Conservation (phyloP, 345 rosid genomes). For the Capsella bursapastoris region DNA sequence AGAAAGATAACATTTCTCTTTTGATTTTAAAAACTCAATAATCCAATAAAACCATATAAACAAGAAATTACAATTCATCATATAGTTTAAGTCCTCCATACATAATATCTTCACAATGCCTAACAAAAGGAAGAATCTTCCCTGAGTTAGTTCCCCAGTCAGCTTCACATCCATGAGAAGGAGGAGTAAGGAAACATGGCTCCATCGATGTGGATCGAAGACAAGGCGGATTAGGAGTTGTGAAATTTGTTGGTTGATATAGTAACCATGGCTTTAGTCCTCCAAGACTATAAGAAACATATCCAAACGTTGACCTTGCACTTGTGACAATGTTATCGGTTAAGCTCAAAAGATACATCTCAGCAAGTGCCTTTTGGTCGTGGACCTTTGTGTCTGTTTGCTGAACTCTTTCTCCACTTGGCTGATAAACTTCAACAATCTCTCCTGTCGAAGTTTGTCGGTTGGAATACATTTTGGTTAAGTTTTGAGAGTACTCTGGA, state of each 20-base stretch:
- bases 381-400: slow-evolving; percentile 39
- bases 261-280: slow-evolving; percentile 51
- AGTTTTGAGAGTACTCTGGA: slow-evolving; percentile 38
- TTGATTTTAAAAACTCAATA: neutral
- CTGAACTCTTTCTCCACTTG: slow-evolving; percentile 51
- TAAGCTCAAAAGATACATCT: slow-evolving; percentile 50
- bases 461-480: slow-evolving; percentile 35
- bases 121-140: slow-evolving; percentile 42
- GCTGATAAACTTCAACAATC: slow-evolving; percentile 43
- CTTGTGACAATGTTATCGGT: slow-evolving; percentile 48
- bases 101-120: slow-evolving; percentile 47
- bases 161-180: slow-evolving; percentile 46
- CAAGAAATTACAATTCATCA: slow-evolving; percentile 27
- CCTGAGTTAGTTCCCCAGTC: slow-evolving; percentile 38
- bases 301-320: slow-evolving; percentile 50
- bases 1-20: slow-evolving; percentile 1
- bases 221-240: slow-evolving; percentile 50
- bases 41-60: neutral
- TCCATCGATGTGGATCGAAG: slow-evolving; percentile 44
- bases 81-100: slow-evolving; percentile 47
- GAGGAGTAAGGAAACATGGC: slow-evolving; percentile 55
- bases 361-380: slow-evolving; percentile 50
- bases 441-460: slow-evolving; percentile 41
- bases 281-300: slow-evolving; percentile 46
- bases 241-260: slow-evolving; percentile 23